phyloP scores from a whole-genome alignment of 345 rosid species.

The Sisymbrium irio region DNA sequence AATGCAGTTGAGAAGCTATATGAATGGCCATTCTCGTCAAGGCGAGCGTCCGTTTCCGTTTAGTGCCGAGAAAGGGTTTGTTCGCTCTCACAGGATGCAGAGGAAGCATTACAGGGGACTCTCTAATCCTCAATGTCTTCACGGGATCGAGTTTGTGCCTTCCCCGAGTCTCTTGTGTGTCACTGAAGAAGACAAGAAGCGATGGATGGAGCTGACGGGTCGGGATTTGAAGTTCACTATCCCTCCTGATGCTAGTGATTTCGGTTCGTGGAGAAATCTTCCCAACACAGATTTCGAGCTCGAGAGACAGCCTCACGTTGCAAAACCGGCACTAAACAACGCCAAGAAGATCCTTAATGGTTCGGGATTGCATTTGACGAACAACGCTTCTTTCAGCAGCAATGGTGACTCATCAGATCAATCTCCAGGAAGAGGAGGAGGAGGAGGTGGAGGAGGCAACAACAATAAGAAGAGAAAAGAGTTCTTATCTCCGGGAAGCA shows the following conservation, averaged over 20 bases:
- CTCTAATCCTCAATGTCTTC: constrained; percentile 94
- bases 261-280: constrained; percentile 89
- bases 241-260: constrained; percentile 86
- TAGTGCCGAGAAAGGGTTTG: constrained; percentile 88
- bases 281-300: constrained; percentile 89
- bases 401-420: constrained; percentile 70
- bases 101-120: constrained; percentile 96
- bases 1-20: constrained; percentile 97
- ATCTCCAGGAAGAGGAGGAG: constrained; percentile 48
- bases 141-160: constrained; percentile 87
- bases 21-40: constrained; percentile 98
- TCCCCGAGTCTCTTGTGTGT: constrained; percentile 70
- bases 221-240: constrained; percentile 78
- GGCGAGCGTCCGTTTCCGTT: constrained; percentile 93
- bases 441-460: constrained; percentile 33
- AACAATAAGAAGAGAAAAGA: constrained; percentile 63
- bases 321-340: constrained; percentile 49
- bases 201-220: constrained; percentile 92
- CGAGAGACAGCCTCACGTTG: constrained; percentile 56
- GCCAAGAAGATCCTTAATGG: constrained; percentile 76
- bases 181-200: constrained; percentile 80
- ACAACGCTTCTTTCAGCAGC: constrained; percentile 59
- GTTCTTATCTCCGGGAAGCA: constrained; percentile 64
- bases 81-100: constrained; percentile 96
- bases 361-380: constrained; percentile 70